Evolutionary conservation across 352 stramenopile genomes (phyloP), one percentile per base, ranked within the genome.

Genomic region (Phytopythium chamaehyphon): DNA sequence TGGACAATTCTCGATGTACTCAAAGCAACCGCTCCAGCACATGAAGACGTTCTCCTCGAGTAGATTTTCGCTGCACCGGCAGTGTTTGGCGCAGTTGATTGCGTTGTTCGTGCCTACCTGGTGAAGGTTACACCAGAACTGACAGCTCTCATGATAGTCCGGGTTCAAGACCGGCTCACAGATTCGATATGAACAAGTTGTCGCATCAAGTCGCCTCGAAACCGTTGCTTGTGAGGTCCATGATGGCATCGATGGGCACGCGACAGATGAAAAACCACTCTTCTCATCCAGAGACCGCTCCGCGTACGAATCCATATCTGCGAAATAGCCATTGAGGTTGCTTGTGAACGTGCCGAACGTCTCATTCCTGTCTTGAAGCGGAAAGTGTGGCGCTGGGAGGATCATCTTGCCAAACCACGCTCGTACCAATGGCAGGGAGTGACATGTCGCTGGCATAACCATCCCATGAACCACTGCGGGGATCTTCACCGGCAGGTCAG

Each of bases 331-430:
- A 21, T 40, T 51, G 16, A 51, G 18, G 18, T 21, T 23, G 5
- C 43, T n/a, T 0, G 48, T 56, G 44, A 65, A 71, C 35, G 57
- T 55, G 16, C 60, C 57, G 39, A 73, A 76, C 9, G 59, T 61
- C 57, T 62, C 61, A 16, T 45, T 52, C 1, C 57, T 64, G 39
- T 64, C 66, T 15, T 49, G 47, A 61, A 76, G 70, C 15, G 51
- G 54, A 18, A 61, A 36, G 11, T 62, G 38, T 6, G 31, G 45
- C 8, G 60, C 46, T 31, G 72, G 49, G 21, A 76, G 48, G 44
- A 73, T 55, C 64, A 76, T 76, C 51, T 73, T 73, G 45, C 67
- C 67, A 33, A 71, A 73, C 67, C 67, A 76, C 19, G 63, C 57
- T 7, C 67, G 64, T 0, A 73, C 38, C 7, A 73, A 10, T 4